These are phyloP conservation scores for Phylloboletellus chloephorus DNA, from an alignment of 1,284 basidiomycete species.

Conservation along the genomic window DNA sequence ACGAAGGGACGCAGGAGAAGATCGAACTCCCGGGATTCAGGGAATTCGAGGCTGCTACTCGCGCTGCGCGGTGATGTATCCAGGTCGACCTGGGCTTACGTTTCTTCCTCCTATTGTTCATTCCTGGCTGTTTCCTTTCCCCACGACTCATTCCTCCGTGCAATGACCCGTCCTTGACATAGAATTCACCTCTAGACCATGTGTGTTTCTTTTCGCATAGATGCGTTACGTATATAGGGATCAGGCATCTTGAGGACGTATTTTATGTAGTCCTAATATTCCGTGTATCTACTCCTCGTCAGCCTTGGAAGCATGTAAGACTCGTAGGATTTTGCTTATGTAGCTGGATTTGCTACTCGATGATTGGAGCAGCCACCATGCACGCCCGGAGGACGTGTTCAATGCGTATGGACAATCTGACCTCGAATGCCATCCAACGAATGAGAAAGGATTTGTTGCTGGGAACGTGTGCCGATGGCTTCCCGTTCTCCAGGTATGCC, in stretches of 20 bases:
- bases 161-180: conserved; percentile 17
- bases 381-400: conserved; percentile 10
- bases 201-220: conserved; percentile 21
- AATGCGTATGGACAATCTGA: conserved; percentile 19
- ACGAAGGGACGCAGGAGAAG: conserved; percentile 20
- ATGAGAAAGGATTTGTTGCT: conserved; percentile 17
- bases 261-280: conserved; percentile 35
- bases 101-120: conserved; percentile 18
- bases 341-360: conserved; percentile 18
- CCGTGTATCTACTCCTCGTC: conserved; percentile 26
- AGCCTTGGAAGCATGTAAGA: conserved; percentile 18
- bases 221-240: conserved; percentile 32
- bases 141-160: conserved; percentile 9
- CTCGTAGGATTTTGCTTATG: conserved; percentile 9
- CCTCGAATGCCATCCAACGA: conserved; percentile 24
- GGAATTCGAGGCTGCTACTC: conserved; percentile 33
- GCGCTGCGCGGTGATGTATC: conserved; percentile 18
- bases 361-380: conserved; percentile 11
- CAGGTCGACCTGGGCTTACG: conserved; percentile 6
- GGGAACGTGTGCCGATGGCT: conserved; percentile 23
- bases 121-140: conserved; percentile 1
- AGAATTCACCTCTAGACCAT: conserved; percentile 22
- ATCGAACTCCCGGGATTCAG: conserved; percentile 33
- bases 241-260: conserved; percentile 35
- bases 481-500: conserved; percentile 32